Evolutionary conservation across 192 early-diverging fungal species (phyloP).

Genomic region (Coemansia sp.): DNA sequence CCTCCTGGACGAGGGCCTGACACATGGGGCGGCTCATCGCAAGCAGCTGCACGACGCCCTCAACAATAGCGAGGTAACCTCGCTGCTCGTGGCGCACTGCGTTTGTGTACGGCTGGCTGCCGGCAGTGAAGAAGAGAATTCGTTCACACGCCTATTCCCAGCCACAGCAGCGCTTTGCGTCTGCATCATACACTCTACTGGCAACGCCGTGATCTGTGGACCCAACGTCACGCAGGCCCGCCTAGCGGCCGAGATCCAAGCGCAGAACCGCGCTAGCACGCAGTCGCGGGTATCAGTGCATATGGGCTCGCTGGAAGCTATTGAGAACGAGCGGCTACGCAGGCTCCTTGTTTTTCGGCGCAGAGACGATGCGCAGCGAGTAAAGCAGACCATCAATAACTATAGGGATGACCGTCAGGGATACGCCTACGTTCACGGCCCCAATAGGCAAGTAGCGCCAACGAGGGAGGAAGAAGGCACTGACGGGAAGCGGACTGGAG

Average conservation of each 20-base stretch:
- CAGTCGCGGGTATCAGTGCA: not conserved
- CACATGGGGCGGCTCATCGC: not conserved
- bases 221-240: not conserved
- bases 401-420: not conserved
- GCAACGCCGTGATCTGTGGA: not conserved
- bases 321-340: not conserved
- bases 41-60: not conserved
- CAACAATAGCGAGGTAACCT: not conserved
- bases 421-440: not conserved
- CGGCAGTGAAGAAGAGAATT: not conserved
- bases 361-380: not conserved
- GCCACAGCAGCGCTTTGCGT: not conserved
- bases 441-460: not conserved
- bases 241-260: not conserved
- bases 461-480: not conserved
- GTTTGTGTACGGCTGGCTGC: not conserved
- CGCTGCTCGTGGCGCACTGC: not conserved
- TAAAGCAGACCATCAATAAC: not conserved
- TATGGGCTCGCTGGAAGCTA: not conserved
- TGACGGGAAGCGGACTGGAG: not conserved
- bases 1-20: not conserved
- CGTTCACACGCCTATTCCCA: not conserved
- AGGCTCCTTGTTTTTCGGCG: not conserved
- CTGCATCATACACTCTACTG: not conserved
- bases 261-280: not conserved